These are phyloP conservation scores for Schizochytrium sp. DNA, from an alignment of 108 stramenopile species.

Conservation along the genomic window DNA sequence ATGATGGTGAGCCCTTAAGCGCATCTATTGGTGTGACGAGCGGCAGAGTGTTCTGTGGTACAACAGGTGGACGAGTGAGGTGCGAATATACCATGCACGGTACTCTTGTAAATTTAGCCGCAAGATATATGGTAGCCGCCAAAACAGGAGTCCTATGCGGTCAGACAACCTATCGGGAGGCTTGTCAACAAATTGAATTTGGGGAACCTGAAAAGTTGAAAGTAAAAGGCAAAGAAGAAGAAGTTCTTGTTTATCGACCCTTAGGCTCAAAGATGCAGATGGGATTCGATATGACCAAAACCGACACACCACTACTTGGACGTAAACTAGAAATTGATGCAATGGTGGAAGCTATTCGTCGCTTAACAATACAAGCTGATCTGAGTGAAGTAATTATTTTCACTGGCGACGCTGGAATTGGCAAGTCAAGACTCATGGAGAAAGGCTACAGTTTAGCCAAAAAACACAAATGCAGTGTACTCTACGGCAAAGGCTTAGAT, in stretches of 20 bases:
- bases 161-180: background rate
- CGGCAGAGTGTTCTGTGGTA: slow-evolving; percentile 45
- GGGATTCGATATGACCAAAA: slow-evolving; percentile 20
- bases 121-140: slow-evolving; percentile 58
- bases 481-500: slow-evolving; percentile 3
- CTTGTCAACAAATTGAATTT: background rate
- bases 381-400: slow-evolving; percentile 3
- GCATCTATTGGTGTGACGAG: slow-evolving; percentile 50
- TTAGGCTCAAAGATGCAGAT: slow-evolving; percentile 2
- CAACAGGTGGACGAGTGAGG: slow-evolving; percentile 26
- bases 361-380: background rate
- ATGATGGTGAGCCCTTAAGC: slow-evolving; percentile 11
- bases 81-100: slow-evolving; percentile 61
- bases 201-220: slow-evolving; percentile 13
- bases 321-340: background rate
- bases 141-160: slow-evolving; percentile 36
- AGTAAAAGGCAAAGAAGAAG: slow-evolving; percentile 55
- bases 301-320: background rate
- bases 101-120: slow-evolving; percentile 55
- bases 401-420: slow-evolving; percentile 42
- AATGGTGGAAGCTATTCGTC: background rate
- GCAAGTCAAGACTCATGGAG: slow-evolving; percentile 57
- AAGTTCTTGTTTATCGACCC: slow-evolving; percentile 46
- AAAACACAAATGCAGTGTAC: background rate
- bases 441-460: background rate